These are phyloP conservation scores for Vachellia pachyceras DNA, from an alignment of 306 rosid species.

Conservation along the genomic window DNA sequence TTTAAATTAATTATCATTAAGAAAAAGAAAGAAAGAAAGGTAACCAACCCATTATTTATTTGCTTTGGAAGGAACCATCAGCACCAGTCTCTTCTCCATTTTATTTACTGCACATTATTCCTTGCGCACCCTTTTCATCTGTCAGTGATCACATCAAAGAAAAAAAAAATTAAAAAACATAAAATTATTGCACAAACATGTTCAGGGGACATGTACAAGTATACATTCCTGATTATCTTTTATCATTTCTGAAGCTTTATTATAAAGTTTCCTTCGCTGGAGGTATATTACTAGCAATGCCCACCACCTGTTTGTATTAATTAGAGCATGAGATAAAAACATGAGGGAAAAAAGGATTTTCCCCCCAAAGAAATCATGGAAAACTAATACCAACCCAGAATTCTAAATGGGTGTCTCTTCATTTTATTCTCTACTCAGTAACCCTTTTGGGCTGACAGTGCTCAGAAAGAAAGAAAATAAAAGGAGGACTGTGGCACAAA, in stretches of 20 bases:
- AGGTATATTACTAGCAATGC: neutral
- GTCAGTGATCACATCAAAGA: neutral
- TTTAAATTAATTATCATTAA: neutral
- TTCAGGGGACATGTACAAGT: slow-evolving; percentile 19
- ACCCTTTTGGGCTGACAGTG: slow-evolving; percentile 2
- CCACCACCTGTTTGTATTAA: neutral
- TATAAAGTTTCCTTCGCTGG: neutral
- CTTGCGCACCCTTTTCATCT: slow-evolving; percentile 42
- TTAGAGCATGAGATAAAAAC: neutral
- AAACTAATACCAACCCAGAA: slow-evolving; percentile 8
- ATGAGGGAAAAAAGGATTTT: neutral
- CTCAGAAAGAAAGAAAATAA: neutral
- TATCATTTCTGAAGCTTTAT: neutral
- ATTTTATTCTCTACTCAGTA: neutral
- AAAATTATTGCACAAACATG: slow-evolving; percentile 36
- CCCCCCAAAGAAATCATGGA: neutral
- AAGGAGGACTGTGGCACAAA: slow-evolving; percentile 9
- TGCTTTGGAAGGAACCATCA: slow-evolving; percentile 6
- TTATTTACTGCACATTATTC: slow-evolving; percentile 32
- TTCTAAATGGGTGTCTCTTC: neutral
- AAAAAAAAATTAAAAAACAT: neutral
- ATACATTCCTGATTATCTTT: neutral
- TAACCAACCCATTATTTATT: neutral
- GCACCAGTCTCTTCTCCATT: neutral
- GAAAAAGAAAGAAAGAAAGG: neutral